phyloP scores from a whole-genome alignment of 441 rosid genomes.

The Jatropha multifida region DNA sequence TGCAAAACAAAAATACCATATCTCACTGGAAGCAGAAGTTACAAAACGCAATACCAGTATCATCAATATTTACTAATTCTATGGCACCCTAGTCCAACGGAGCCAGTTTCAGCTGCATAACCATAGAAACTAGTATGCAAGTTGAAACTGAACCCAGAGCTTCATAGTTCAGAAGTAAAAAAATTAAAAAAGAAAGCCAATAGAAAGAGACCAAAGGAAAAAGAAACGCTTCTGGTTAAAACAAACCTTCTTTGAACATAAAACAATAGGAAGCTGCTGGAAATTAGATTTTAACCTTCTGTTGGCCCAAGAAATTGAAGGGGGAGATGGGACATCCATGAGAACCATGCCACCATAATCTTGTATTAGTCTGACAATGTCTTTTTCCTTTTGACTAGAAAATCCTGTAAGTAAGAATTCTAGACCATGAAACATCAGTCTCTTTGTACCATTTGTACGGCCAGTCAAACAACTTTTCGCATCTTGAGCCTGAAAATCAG shows the following conservation, averaged over 20 bases:
- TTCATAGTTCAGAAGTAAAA: background rate
- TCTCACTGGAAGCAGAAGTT: background rate
- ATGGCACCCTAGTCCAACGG: background rate
- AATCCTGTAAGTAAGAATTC: constrained; percentile 68
- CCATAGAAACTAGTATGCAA: background rate
- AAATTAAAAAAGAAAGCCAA: background rate
- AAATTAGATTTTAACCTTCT: constrained; percentile 28
- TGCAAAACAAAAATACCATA: background rate
- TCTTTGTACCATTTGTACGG: constrained; percentile 25
- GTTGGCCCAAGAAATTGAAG: constrained; percentile 32
- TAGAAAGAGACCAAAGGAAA: background rate
- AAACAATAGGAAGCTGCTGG: constrained; percentile 43
- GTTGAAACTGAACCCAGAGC: background rate
- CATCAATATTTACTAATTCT: background rate
- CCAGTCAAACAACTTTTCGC: constrained; percentile 21
- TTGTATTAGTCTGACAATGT: constrained; percentile 42
- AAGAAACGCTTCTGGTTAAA: background rate
- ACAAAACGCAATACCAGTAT: background rate
- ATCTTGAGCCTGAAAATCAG: constrained; percentile 26
- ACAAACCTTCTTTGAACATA: constrained; percentile 57
- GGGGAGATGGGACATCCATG: constrained; percentile 44
- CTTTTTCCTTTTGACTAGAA: constrained; percentile 48
- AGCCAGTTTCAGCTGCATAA: background rate
- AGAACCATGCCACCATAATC: constrained; percentile 60
- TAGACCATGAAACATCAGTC: constrained; percentile 43